phyloP scores from a whole-genome alignment of 352 stramenopile genomes.

The Phytopythium helicoides region DNA sequence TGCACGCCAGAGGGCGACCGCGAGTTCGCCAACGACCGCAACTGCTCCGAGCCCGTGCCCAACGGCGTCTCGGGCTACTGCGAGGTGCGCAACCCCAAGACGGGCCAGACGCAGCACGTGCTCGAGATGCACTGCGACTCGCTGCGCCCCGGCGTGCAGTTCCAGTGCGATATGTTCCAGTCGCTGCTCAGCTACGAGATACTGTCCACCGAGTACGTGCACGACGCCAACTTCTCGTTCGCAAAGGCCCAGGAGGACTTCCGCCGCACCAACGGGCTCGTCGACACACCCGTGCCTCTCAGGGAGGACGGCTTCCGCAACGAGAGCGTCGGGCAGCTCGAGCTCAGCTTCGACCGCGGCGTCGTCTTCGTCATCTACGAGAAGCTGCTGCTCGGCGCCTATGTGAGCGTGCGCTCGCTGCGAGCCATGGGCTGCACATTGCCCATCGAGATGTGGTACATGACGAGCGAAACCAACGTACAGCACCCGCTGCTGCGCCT shows the following conservation, averaged over 20 bases:
- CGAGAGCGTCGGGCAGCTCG: slow-evolving; percentile 21
- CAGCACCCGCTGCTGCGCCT: slow-evolving; percentile 42
- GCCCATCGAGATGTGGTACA: slow-evolving; percentile 75
- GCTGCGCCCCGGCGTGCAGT: slow-evolving; percentile 32
- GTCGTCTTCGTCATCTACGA: slow-evolving; percentile 67
- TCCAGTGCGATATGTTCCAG: slow-evolving; percentile 58
- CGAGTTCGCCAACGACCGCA: slow-evolving; percentile 36
- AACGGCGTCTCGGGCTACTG: slow-evolving; percentile 56
- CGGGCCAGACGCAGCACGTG: slow-evolving; percentile 34
- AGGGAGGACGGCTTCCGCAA: slow-evolving; percentile 23
- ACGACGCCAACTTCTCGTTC: slow-evolving; percentile 45
- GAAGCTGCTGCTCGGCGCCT: slow-evolving; percentile 53
- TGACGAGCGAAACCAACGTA: slow-evolving; percentile 36
- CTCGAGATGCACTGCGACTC: slow-evolving; percentile 70
- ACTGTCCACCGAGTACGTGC: slow-evolving; percentile 47
- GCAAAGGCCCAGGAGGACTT: slow-evolving; percentile 20
- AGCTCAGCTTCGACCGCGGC: slow-evolving; percentile 35
- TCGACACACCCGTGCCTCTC: slow-evolving; percentile 24
- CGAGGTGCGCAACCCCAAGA: slow-evolving; percentile 44
- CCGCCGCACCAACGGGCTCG: slow-evolving; percentile 19
- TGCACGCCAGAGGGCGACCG: slow-evolving; percentile 39
- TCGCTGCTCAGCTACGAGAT: slow-evolving; percentile 54
- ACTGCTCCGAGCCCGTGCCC: slow-evolving; percentile 32
- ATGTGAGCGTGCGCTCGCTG: slow-evolving; percentile 52
- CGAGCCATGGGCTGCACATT: slow-evolving; percentile 39